Base-by-base conservation (phyloP, 352 stramenopile genomes). In the Phytophthora sansomeana region DNA sequence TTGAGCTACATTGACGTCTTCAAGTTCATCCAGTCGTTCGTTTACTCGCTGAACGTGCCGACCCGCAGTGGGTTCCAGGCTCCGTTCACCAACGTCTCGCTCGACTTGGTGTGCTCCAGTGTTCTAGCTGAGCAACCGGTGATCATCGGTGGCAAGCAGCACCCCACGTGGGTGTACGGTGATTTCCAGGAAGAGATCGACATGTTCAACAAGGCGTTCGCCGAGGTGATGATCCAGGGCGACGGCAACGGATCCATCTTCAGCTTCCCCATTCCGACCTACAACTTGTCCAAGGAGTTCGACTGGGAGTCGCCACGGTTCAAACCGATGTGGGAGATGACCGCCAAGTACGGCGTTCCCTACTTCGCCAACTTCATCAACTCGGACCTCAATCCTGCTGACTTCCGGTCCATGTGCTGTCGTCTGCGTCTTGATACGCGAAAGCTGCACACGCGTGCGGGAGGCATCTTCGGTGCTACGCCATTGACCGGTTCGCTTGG, bases 301-400 rank as follows among this genome's bases (percentile, higher is more conserved):
- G 60, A 75, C 61, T 71, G 67, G 67, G 43, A 71, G n/a, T 70
- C 67, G 5, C 54, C 61, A 7, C 61, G 61, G 5, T 66, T 67
- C 54, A 69, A 71, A 39, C 55, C 67, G 9, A 66, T 71, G 67
- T 75, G 60, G 59, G 54, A 67, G 61, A 75, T 71, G 67, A 67
- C 61, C 13, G 61, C 67, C 54, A 75, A 75, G 61, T 75, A 75
- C 41, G 67, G 67, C 30, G 61, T 71, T 1, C 61, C 67, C 2
- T 75, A 75, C 61, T 75, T 75, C 17, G 67, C 67, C 33, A 71
- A 71, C 61, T 71, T 75, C 43, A 71, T 71, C 61, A 71, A 75
- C 49, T 71, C 61, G 36, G 67, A 71, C 42, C 24, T 75, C 49
- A 63, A 75, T 36, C 67, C 61, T 1, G 67, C 61, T 8, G 67